Evolutionary conservation across 2,329 filamentous ascomycete genomes (phyloP), one percentile per base, ranked within the genome.

Genomic region (Sporothrix inflata): DNA sequence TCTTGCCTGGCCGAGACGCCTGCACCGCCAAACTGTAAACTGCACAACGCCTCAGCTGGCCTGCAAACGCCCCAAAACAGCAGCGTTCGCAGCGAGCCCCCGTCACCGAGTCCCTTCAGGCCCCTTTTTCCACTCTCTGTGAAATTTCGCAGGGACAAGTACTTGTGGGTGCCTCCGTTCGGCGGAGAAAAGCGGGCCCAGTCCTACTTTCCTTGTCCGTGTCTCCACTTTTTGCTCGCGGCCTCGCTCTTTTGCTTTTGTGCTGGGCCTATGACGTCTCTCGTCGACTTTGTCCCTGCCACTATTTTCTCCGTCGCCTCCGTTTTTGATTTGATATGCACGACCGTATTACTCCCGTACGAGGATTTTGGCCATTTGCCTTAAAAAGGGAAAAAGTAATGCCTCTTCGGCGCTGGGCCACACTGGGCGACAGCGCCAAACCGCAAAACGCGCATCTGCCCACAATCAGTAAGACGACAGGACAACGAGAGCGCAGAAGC

Each of bases 151-250:
- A 42, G 34, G 57, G n/a, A 40, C 55, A 61, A 19, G n/a, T 53
- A 12, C 9, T 38, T 30, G 55, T 27, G 55, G 14, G 11, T 34
- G 4, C 49, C 51, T 42, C 67, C 67, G 38, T 47, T 69, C 24
- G 51, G 49, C 67, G 67, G 51, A 55, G 38, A 49, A 51, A 63
- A 51, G 53, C 40, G 68, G 68, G 42, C 3, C 40, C 4, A 47
- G 12, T 11, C 42, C 42, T 47, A 47, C 19, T 14, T n/a, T 47
- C 6, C 16, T n/a, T 6, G 8, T 14, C 19, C 6, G 47, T 21
- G n/a, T 42, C 57, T 53, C 70, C 61, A 60, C 70, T 71, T 66
- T 40, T 71, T 51, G 51, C 49, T 71, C 70, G 70, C 70, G 70
- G 49, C 69, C 51, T 71, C 70, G 70, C 60, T 71, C 70, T 71